A percentile compares a stretch with the other conserved stretches of the same genome.
These are phyloP conservation scores for Poa annua DNA, from an alignment of 176 grass and related monocot species.

Conservation along the genomic window DNA sequence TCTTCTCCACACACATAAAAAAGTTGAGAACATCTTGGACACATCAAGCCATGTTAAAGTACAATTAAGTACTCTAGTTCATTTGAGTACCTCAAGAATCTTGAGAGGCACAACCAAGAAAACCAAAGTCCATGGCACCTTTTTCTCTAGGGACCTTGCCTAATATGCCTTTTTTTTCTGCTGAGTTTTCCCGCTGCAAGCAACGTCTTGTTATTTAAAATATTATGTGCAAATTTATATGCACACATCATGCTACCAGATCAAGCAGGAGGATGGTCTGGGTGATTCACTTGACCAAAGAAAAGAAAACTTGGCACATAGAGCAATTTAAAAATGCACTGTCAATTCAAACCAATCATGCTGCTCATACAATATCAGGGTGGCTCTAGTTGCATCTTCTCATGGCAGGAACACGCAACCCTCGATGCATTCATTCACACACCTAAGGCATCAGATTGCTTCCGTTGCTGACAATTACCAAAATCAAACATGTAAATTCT, in stretches of 20 bases:
- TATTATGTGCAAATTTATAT: not conserved
- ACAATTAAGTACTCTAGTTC: constrained; percentile 25
- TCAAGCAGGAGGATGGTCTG: constrained; percentile 17
- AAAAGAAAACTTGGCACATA: constrained; percentile 26
- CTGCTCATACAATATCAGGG: constrained; percentile 4
- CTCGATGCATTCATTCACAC: not conserved
- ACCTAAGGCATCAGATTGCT: not conserved
- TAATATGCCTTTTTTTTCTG: constrained; percentile 15
- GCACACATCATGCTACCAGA: constrained; percentile 24
- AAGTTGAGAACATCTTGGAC: constrained; percentile 9
- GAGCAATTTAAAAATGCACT: not conserved
- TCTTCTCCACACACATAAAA: constrained; percentile 19
- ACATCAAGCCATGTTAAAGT: constrained; percentile 40
- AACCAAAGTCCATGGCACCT: constrained; percentile 33
- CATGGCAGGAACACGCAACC: not conserved
- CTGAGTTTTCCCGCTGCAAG: constrained; percentile 38
- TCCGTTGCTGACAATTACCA: not conserved
- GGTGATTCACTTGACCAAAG: constrained; percentile 25
- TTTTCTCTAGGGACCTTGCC: constrained; percentile 1
- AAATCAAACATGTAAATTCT: not conserved
- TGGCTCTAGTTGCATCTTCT: not conserved
- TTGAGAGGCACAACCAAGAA: constrained; percentile 50
- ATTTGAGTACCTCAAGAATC: constrained; percentile 41
- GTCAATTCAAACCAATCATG: constrained; percentile 34
- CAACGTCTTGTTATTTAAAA: constrained; percentile 26